Conservation (phyloP, 1,284 basidiomycete genomes). For the Apiotrichum laibachii region DNA sequence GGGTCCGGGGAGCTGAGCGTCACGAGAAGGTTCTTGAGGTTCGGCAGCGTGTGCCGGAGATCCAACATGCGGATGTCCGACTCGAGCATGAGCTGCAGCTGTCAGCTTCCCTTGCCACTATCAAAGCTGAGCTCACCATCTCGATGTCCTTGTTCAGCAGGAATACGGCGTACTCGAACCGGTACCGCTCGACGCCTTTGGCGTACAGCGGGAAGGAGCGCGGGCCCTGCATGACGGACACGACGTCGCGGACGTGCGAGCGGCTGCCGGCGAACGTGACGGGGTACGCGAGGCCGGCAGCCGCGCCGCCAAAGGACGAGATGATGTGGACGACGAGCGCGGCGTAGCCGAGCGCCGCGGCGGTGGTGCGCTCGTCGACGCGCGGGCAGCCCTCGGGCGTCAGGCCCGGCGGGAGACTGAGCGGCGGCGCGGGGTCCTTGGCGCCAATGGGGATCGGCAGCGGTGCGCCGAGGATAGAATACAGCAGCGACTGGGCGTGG, state of each 20-base stretch:
- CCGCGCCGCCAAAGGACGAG: conserved; percentile 63
- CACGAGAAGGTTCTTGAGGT: conserved; percentile 87
- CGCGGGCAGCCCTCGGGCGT: conserved; percentile 45
- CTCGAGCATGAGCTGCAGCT: conserved; percentile 81
- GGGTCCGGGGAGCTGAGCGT: conserved; percentile 59
- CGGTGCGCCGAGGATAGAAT: conserved; percentile 75
- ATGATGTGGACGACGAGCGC: conserved; percentile 79
- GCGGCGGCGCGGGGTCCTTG: conserved; percentile 80
- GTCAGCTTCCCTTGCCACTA: conserved; percentile 19
- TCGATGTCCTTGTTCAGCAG: conserved; percentile 97
- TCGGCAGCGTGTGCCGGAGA: conserved; percentile 91
- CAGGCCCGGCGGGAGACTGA: conserved; percentile 63
- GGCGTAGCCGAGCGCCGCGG: conserved; percentile 81
- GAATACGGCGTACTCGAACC: conserved; percentile 97
- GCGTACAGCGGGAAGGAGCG: conserved; percentile 93
- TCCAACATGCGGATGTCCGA: conserved; percentile 82
- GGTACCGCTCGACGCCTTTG: conserved; percentile 88
- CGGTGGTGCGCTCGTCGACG: conserved; percentile 77
- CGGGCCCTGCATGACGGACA: conserved; percentile 89
- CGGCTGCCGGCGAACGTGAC: conserved; percentile 82
- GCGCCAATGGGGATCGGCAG: conserved; percentile 74
- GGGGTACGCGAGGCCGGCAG: conserved; percentile 70
- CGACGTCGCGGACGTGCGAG: conserved; percentile 82
- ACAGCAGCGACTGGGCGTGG: conserved; percentile 75
- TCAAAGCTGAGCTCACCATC: conserved; percentile 60